A percentile compares a stretch with the other conserved stretches of the same genome.
phyloP scores from a whole-genome alignment of 352 stramenopile species.

The Globisporangium carolinianum region DNA sequence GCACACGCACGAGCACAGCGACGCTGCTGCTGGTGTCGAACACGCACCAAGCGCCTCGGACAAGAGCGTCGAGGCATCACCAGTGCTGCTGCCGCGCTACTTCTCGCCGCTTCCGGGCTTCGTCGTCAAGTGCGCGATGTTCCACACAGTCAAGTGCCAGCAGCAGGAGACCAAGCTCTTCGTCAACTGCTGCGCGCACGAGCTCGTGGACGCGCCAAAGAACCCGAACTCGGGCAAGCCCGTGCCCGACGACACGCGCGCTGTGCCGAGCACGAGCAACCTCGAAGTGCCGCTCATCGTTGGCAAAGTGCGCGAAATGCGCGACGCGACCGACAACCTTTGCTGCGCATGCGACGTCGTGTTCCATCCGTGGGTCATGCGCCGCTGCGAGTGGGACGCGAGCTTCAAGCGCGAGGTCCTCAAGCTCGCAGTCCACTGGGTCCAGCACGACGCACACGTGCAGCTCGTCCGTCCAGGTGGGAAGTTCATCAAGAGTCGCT shows the following conservation, averaged over 20 bases:
- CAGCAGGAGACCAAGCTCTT: constrained; percentile 70
- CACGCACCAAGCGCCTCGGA: neutral
- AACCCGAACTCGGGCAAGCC: constrained; percentile 63
- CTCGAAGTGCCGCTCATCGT: constrained; percentile 72
- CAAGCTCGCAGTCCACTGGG: constrained; percentile 74
- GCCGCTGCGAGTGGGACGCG: constrained; percentile 61
- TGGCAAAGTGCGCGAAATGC: constrained; percentile 43
- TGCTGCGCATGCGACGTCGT: constrained; percentile 66
- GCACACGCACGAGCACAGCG: neutral
- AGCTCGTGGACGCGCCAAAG: constrained; percentile 60
- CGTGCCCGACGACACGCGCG: constrained; percentile 52
- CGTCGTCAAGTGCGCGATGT: constrained; percentile 70
- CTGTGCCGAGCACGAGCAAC: constrained; percentile 62
- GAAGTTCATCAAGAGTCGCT: constrained; percentile 82
- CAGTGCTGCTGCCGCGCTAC: constrained; percentile 22
- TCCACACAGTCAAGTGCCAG: constrained; percentile 47
- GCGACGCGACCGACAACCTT: constrained; percentile 31
- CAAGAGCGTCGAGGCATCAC: constrained; percentile 1
- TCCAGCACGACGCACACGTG: constrained; percentile 56
- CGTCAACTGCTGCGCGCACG: constrained; percentile 71
- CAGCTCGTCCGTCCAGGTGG: constrained; percentile 28
- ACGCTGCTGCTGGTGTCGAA: neutral
- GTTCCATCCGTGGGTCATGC: constrained; percentile 73
- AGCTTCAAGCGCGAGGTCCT: constrained; percentile 81
- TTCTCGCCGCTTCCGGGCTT: constrained; percentile 67